Conservation (phyloP, 2,329 filamentous ascomycete genomes). For the Coniella vitis region DNA sequence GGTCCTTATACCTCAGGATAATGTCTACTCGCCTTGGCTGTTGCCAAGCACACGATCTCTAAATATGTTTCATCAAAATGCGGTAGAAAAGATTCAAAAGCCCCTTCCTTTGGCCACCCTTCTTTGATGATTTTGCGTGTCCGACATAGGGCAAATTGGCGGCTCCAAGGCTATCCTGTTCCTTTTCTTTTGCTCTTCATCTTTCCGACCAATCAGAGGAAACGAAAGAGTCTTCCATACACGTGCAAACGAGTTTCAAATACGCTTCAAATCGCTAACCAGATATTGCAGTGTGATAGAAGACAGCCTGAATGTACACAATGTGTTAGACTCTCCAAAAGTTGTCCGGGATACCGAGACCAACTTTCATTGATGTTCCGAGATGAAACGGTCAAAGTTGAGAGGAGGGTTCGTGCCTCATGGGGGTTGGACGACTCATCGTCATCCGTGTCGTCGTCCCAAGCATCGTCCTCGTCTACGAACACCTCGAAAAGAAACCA, state of each 20-base stretch:
- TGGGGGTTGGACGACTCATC: slow-evolving; percentile 30
- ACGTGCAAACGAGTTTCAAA: not conserved
- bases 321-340: slow-evolving; percentile 52
- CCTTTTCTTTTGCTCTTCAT: not conserved
- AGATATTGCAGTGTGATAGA: slow-evolving; percentile 48
- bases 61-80: too few species aligned
- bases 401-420: slow-evolving; percentile 49
- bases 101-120: too few species aligned
- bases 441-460: slow-evolving; percentile 15
- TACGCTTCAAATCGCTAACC: slow-evolving; percentile 4
- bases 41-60: too few species aligned
- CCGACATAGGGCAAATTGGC: too few species aligned
- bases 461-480: slow-evolving; percentile 18
- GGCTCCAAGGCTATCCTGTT: not conserved
- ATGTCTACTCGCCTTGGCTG: too few species aligned
- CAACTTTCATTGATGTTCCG: slow-evolving; percentile 60
- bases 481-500: not conserved
- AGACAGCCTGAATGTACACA: slow-evolving; percentile 54
- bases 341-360: slow-evolving; percentile 58
- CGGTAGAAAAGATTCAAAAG: too few species aligned
- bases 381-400: slow-evolving; percentile 57
- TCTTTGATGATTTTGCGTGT: not conserved
- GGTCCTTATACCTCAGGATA: too few species aligned
- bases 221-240: too few species aligned
- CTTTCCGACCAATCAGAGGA: not conserved